Evolutionary conservation across 441 rosid genomes (phyloP), one percentile per base, ranked within the genome.

Genomic region (Hypseocharis bilobata): DNA sequence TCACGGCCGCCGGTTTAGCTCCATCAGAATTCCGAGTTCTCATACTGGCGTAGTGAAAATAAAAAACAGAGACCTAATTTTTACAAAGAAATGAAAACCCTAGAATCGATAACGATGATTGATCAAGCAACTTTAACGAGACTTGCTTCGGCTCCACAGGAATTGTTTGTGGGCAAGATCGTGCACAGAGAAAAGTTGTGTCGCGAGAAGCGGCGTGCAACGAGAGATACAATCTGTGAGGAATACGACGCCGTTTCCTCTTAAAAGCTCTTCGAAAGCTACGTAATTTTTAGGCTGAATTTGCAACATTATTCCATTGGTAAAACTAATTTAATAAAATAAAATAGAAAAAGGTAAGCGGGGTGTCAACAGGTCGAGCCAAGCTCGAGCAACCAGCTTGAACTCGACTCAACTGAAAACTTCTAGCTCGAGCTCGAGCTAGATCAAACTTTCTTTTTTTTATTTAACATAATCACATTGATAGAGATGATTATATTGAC

Each of bases 1-100:
- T 77, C 7, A 65, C 30, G 14, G 77, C 27, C 60, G 63, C 71
- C 65, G 77, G 13, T 44, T 74, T 77, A 5, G 68, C 17, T 6
- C 65, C 27, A 17, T 65, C 76, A 11, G 72, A 38, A 34, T 77
- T 84, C 63, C 79, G 77, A 4, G 79, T 72, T 72, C 68, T 83
- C 89, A 83, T 85, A 42, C 38, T 64, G 20, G n/a, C 4, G 40
- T 3, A 34, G 4, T 3, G 4, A 34, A 3, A 34, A 34, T 4
- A 34, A 34, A 34, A n/a, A n/a, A n/a, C n/a, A 34, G 40, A 34
- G 10, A 1, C 10, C 13, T 0, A 34, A 34, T 34, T 34, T 34
- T 34, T 7, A 13, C 10, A 8, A 10, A 34, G 40, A 34, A 1
- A 51, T 22, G 28, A 19, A 47, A 47, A 47, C 25, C 54, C 17